Base-by-base conservation (phyloP, 78 protist genomes). In the Dictyostelium capitatum region DNA sequence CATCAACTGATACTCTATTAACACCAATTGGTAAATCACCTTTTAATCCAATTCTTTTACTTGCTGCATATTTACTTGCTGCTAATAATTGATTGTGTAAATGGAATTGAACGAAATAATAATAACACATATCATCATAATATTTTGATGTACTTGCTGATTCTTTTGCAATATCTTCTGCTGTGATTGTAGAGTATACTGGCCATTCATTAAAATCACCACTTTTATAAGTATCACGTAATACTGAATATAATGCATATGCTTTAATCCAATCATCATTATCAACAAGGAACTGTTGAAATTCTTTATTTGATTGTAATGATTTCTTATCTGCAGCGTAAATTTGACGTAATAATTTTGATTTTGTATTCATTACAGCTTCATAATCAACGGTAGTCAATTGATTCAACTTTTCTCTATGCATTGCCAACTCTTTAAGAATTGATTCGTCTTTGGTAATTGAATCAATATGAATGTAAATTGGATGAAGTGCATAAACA, bases 21-120 rank as follows among this genome's bases (percentile, higher is more conserved):
- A 97, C 98, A 37, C 99, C 99, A 65, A 97, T 97, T 74, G 99
- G 98, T 41, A 97, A 72, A 95, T 97, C 99, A 67, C 99, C 99
- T 89, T 97, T 97, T 25, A 97, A 57, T 15, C 90, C 97, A 20
- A 96, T 96, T 25, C 97, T 67, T 7, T 89, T 43, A 0, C 48
- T 3, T 7, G 51, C 81, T 1, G 95, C 96, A 79, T 95, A 85
- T 72, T 87, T 54, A 0, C 96, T 65, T 12, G 96, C 98, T 37
- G 67, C 93, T 19, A 62, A 73, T 43, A 97, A 59, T 77, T 97
- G 99, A 28, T 28, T 30, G 54, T 97, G 96, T 15, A 91, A 82
- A 62, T 95, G 92, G 82, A 80, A 97, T 84, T 97, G 99, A 28
- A 95, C 77, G 59, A 84, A 97, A 56, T 83, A 72, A 92, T 90